These are phyloP conservation scores for Xylaria sp. DNA, from an alignment of 2,329 filamentous ascomycete species.

Conservation along the genomic window DNA sequence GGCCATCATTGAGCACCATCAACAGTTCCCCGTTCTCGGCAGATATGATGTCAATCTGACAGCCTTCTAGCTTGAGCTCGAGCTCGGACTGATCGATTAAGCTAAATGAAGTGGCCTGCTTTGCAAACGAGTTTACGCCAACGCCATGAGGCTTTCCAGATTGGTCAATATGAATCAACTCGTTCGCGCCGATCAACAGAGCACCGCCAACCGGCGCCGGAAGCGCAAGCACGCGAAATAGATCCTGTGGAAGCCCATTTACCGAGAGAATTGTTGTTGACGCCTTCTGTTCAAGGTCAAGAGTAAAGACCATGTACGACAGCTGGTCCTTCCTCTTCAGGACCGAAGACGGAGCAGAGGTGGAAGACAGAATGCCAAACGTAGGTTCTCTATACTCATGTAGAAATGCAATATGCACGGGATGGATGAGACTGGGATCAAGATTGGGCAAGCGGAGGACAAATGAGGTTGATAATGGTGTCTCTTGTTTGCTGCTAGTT, in stretches of 20 bases:
- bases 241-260: slow-evolving; percentile 83
- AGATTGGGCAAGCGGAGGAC: slow-evolving; percentile 89
- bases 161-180: slow-evolving; percentile 95
- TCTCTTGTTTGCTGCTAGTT: slow-evolving; percentile 65
- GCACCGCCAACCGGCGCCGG: slow-evolving; percentile 89
- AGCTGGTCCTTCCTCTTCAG: slow-evolving; percentile 87
- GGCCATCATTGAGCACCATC: slow-evolving; percentile 81
- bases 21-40: slow-evolving; percentile 84
- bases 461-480: slow-evolving; percentile 90
- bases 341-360: slow-evolving; percentile 76
- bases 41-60: slow-evolving; percentile 79
- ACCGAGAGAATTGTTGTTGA: slow-evolving; percentile 94
- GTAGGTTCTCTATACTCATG: slow-evolving; percentile 98
- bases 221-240: slow-evolving; percentile 83
- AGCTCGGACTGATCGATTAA: slow-evolving; percentile 88
- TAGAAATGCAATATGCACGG: slow-evolving; percentile 90
- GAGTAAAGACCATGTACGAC: slow-evolving; percentile 92
- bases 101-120: slow-evolving; percentile 82
- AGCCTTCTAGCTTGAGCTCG: slow-evolving; percentile 82
- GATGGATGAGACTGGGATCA: slow-evolving; percentile 87
- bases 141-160: slow-evolving; percentile 93
- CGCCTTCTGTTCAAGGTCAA: slow-evolving; percentile 91
- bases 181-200: slow-evolving; percentile 86
- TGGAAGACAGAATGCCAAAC: slow-evolving; percentile 91
- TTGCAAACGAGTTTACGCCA: slow-evolving; percentile 90